Evolutionary conservation across 345 rosid species (phyloP).

Genomic region (Lepidium africanum): DNA sequence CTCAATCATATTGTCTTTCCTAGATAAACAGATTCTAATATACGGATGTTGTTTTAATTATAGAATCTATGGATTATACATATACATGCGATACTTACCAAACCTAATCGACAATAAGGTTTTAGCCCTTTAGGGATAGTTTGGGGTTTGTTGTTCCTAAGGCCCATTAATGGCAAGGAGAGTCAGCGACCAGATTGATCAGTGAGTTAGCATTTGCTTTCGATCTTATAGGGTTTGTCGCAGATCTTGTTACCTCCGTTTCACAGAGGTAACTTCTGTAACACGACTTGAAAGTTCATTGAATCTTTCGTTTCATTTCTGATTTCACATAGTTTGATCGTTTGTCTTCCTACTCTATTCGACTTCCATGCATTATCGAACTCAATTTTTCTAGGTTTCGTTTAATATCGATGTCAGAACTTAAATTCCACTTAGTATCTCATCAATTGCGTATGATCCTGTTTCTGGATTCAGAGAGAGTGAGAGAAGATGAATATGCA

Average conservation of each 20-base stretch:
- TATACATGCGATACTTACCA: not conserved
- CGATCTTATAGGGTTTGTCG: not conserved
- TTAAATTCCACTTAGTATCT: not conserved
- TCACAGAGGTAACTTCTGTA: not conserved
- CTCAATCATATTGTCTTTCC: not conserved
- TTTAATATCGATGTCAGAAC: not conserved
- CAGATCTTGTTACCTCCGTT: not conserved
- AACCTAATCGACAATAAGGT: not conserved
- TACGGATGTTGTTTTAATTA: too few species aligned
- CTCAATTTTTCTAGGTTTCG: not conserved
- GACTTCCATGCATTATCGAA: not conserved
- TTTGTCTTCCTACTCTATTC: not conserved
- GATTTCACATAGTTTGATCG: not conserved
- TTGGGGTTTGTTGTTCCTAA: not conserved
- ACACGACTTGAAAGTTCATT: not conserved
- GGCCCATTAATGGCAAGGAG: not conserved
- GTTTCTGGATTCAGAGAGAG: not conserved
- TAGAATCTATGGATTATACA: not conserved
- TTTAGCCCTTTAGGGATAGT: not conserved
- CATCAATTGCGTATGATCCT: not conserved
- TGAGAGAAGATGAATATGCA: conserved; percentile 23
- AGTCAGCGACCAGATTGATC: not conserved
- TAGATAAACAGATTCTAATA: too few species aligned
- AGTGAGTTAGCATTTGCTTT: not conserved
- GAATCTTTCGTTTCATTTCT: not conserved